Conservation (phyloP, 768 basidiomycete species). For the Daedaleopsis sinensis region DNA sequence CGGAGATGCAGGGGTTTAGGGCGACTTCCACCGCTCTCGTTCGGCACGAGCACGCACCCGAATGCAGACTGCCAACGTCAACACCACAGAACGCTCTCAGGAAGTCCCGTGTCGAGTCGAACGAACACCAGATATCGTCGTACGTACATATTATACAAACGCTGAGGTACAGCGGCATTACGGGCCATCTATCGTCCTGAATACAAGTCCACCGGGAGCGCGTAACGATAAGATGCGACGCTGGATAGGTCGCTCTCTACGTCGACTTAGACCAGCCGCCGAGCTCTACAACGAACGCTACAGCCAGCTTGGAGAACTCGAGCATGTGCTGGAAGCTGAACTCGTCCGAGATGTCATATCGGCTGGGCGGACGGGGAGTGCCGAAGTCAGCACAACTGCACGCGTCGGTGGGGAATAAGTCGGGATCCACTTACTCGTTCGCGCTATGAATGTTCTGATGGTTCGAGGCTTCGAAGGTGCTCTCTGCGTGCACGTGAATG, state of each 20-base stretch:
- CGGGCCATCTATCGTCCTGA: slow-evolving; percentile 10
- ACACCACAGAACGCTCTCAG: slow-evolving; percentile 15
- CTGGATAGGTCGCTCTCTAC: slow-evolving; percentile 13
- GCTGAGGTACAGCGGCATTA: slow-evolving; percentile 18
- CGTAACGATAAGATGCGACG: neutral
- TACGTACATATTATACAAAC: slow-evolving; percentile 22
- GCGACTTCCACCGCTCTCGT: slow-evolving; percentile 14
- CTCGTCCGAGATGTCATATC: slow-evolving; percentile 83
- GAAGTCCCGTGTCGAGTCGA: slow-evolving; percentile 19
- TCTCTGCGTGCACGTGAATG: slow-evolving; percentile 45
- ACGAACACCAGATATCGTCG: slow-evolving; percentile 21
- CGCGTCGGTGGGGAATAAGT: slow-evolving; percentile 7
- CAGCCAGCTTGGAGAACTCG: slow-evolving; percentile 60
- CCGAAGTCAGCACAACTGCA: slow-evolving; percentile 12
- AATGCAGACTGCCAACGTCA: slow-evolving; percentile 13
- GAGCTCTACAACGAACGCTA: slow-evolving; percentile 54
- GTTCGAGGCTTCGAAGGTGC: slow-evolving; percentile 76
- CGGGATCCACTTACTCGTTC: slow-evolving; percentile 65
- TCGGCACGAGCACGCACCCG: slow-evolving; percentile 13
- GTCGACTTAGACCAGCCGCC: slow-evolving; percentile 43
- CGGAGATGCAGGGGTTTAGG: slow-evolving; percentile 13
- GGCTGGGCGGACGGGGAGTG: slow-evolving; percentile 63
- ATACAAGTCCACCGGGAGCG: neutral
- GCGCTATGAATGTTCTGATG: slow-evolving; percentile 74
- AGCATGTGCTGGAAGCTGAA: slow-evolving; percentile 91